phyloP scores from a whole-genome alignment of 75 land plant genomes.

The Selaginella tamariscina region DNA sequence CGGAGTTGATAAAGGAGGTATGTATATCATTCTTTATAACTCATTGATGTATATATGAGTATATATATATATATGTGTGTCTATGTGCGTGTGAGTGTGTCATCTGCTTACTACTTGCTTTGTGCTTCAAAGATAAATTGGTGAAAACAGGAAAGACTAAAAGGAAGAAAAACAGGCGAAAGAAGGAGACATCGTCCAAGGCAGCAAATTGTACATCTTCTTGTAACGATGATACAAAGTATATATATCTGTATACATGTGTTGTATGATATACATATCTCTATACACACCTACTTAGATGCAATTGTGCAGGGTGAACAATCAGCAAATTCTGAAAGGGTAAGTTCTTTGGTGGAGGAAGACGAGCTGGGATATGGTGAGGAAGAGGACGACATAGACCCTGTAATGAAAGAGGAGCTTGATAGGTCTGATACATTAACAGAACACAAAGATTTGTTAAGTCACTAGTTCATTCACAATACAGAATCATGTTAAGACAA shows the following conservation, averaged over 20 bases:
- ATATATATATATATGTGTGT: background rate
- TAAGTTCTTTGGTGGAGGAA: slow-evolving; percentile 8
- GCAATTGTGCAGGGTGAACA: background rate
- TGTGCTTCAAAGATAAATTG: background rate
- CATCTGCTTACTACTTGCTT: background rate
- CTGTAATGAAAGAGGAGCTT: slow-evolving; percentile 25
- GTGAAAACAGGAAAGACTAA: slow-evolving; percentile 19
- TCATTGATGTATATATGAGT: background rate
- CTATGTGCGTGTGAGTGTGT: no score
- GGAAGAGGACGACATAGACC: slow-evolving; percentile 28
- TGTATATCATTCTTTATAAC: background rate
- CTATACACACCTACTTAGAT: background rate
- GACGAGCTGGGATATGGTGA: slow-evolving; percentile 18
- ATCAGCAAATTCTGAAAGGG: slow-evolving; percentile 2
- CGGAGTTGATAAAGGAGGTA: slow-evolving; percentile 7
- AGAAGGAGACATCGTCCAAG: slow-evolving; percentile 18
- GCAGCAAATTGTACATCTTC: slow-evolving; percentile 5
- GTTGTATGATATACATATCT: background rate
- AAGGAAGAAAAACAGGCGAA: slow-evolving; percentile 21
- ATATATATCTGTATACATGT: background rate
- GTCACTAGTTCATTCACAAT: no score
- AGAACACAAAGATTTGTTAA: no score
- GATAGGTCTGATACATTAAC: no score
- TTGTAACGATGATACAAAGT: background rate
- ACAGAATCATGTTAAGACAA: no score